phyloP scores from a whole-genome alignment of 2,329 filamentous ascomycete species.

The Alternaria atra region DNA sequence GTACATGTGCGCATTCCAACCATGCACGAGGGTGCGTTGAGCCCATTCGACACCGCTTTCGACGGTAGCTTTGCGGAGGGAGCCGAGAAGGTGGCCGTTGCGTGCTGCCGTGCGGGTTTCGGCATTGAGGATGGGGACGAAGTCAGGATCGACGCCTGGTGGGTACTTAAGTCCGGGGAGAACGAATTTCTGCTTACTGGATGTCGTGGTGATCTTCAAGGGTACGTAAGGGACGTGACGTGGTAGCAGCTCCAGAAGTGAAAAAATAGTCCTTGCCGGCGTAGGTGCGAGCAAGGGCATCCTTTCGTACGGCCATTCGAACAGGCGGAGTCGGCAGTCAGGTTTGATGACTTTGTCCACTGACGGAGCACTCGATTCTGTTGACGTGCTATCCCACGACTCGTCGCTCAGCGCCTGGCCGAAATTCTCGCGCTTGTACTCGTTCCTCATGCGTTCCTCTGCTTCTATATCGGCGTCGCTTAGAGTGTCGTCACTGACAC shows the following conservation, averaged over 20 bases:
- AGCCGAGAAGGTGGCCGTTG: constrained; percentile 32
- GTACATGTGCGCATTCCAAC: constrained; percentile 40
- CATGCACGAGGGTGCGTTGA: constrained; percentile 36
- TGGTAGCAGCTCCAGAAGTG: constrained; percentile 1
- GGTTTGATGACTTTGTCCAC: constrained; percentile 12
- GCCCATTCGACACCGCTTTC: constrained; percentile 40
- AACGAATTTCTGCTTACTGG: constrained; percentile 31
- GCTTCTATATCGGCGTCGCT: constrained; percentile 7
- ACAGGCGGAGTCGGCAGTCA: constrained; percentile 32
- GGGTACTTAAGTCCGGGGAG: constrained; percentile 36
- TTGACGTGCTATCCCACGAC: constrained; percentile 31
- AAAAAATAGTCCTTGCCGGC: background rate
- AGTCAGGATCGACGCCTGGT: constrained; percentile 26
- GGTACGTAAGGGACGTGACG: constrained; percentile 35
- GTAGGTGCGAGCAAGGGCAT: constrained; percentile 14
- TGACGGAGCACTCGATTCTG: constrained; percentile 11
- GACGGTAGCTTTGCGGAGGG: constrained; percentile 32
- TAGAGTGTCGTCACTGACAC: constrained; percentile 25
- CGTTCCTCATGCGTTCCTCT: background rate
- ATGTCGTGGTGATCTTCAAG: constrained; percentile 35
- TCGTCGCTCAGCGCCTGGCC: constrained; percentile 30
- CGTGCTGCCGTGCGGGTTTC: constrained; percentile 30
- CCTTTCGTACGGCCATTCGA: constrained; percentile 36
- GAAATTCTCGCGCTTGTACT: constrained; percentile 2
- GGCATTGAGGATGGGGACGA: constrained; percentile 31